Evolutionary conservation across 805 yeast species (phyloP).

Genomic region (Lipomyces sp.): DNA sequence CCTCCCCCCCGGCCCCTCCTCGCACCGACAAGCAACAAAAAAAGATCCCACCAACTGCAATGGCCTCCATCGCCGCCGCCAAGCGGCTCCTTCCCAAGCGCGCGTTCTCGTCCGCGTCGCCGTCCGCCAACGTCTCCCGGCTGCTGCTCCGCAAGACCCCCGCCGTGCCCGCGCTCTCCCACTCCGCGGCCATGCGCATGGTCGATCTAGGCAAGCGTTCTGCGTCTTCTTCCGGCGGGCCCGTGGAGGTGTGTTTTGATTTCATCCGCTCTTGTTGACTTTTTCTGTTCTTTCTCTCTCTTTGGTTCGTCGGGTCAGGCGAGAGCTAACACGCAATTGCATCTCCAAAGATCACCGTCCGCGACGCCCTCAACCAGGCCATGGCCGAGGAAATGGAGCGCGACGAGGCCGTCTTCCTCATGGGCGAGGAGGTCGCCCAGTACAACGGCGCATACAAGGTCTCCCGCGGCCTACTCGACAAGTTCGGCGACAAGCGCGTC

Average conservation of each 20-base stretch:
- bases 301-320: too few species aligned
- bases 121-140: conserved; percentile 10
- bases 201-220: conserved; percentile 32
- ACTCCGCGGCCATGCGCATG: conserved; percentile 36
- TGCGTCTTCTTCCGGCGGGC: conserved; percentile 36
- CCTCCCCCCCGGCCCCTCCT: conserved; percentile 1
- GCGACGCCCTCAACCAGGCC: conserved; percentile 95
- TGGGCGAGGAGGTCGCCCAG: conserved; percentile 99
- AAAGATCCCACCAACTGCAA: background rate
- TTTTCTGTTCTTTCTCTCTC: too few species aligned
- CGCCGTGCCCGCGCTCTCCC: conserved; percentile 30
- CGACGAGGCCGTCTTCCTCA: conserved; percentile 87
- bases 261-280: background rate
- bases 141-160: conserved; percentile 23
- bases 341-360: conserved; percentile 65
- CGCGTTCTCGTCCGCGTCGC: conserved; percentile 15
- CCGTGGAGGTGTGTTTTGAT: conserved; percentile 33
- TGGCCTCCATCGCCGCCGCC: conserved; percentile 21
- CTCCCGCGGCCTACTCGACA: conserved; percentile 90
- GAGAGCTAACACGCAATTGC: background rate
- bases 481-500: conserved; percentile 90
- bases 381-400: conserved; percentile 96
- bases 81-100: conserved; percentile 29
- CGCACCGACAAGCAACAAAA: too few species aligned
- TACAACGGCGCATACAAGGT: conserved; percentile 99